Percentiles rank a stretch among this genome's conserved stretches.
Evolutionary conservation across 177 flowering plant genomes (phyloP).

Genomic region (Telopea speciosissima): DNA sequence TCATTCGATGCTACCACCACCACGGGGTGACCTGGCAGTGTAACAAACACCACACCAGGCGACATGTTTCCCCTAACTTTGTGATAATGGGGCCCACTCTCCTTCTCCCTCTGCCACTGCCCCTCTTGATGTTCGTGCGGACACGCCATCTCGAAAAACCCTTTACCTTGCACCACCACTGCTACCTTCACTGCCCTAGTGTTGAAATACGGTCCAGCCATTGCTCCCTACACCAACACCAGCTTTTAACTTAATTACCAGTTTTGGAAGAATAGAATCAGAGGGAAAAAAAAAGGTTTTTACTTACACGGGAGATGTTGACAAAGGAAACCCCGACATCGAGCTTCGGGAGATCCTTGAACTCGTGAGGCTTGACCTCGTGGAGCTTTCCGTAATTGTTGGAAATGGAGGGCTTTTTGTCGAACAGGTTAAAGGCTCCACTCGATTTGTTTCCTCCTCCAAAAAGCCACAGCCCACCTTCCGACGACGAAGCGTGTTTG

Average conservation of each 20-base stretch:
- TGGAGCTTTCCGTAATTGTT: constrained; percentile 32
- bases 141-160: constrained; percentile 39
- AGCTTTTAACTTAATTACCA: constrained; percentile 15
- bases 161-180: constrained; percentile 33
- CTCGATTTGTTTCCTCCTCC: constrained; percentile 7
- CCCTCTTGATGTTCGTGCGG: constrained; percentile 37
- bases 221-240: constrained; percentile 26
- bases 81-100: constrained; percentile 15
- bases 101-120: constrained; percentile 2
- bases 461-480: constrained; percentile 13
- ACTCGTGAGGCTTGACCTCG: constrained; percentile 25
- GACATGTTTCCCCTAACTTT: constrained; percentile 22
- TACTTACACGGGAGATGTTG: constrained; percentile 30
- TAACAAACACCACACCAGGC: constrained; percentile 29
- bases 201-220: constrained; percentile 38
- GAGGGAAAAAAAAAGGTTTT: too few relatives aligned
- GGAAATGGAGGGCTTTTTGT: constrained; percentile 21
- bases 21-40: constrained; percentile 48
- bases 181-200: constrained; percentile 28
- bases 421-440: constrained; percentile 31
- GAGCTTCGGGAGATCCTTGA: constrained; percentile 24
- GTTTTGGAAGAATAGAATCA: too few relatives aligned
- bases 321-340: constrained; percentile 24
- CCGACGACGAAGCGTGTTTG: constrained; percentile 18
- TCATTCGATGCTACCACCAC: constrained; percentile 20